Evolutionary conservation across 2,329 filamentous ascomycete genomes (phyloP), one percentile per base, ranked within the genome.

Genomic region (Fusarium hostae): DNA sequence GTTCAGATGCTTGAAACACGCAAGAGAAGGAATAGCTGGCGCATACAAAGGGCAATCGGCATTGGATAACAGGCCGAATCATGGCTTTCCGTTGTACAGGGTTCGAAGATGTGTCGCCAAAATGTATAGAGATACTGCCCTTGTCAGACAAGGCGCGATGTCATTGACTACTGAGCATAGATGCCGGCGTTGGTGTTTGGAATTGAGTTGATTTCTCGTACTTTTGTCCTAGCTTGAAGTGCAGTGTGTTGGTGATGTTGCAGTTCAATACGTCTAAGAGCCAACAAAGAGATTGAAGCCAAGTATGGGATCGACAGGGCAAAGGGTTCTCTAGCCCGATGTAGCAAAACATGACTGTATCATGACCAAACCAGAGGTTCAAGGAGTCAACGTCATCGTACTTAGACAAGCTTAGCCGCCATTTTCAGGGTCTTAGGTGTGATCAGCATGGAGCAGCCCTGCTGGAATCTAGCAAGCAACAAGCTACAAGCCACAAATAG

Each of bases 351-450:
- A 34, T 34, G 43, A 58, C 43, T 28, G 32, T 32, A 58, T 52
- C 35, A 50, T 48, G 48, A 22, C 35, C 22, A 28, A 61, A 24
- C 13, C 47, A 62, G 52, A 63, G 68, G 59, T 65, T 45, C 51
- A 43, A 41, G 22, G 35, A 37, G 26, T 35, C 59, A 62, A 72
- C 69, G 69, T 72, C 68, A 72, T 72, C 20, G 28, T 47, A 56
- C 56, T 60, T 47, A 47, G 48, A 55, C 54, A 57, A 71, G 51
- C 34, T 50, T 51, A 55, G 67, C 56, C 67, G 62, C 67, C 48
- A 54, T 51, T 52, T 68, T 57, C 63, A 63, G 68, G 68, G 68
- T 59, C 63, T 62, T 45, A 11, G 20, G 9, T 41, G 20, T 18
- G 47, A 61, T 67, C 57, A 54, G 37, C 63, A 61, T 50, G 30